Base-by-base conservation (phyloP, 768 basidiomycete species). In the Podaxis sp. region DNA sequence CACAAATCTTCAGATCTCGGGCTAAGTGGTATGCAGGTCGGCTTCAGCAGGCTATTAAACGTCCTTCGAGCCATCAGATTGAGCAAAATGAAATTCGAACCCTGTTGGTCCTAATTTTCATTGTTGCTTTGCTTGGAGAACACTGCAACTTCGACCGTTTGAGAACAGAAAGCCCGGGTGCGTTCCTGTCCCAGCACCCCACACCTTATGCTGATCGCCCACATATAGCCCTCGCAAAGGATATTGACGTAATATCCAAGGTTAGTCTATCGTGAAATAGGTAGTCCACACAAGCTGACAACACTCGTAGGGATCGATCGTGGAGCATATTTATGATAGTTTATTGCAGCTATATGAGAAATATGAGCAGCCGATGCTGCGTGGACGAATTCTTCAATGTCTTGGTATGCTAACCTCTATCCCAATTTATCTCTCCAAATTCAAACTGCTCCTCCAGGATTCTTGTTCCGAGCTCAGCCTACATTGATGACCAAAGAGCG, bases 401-500 rank as follows among this genome's bases (percentile, higher is more conserved):
- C 75, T 98, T 28, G 96, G 94, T 93, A 62, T 32, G 82, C 67
- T 18, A 37, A 13, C 38, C 32, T 1, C 50, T 40, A 40, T 46
- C 16, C 16, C 44, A 57, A 5, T 52, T 35, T 9, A 35, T 38
- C 21, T 38, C 25, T 50, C 7, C 44, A 52, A 64, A 18, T 11
- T 47, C 11, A 46, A 56, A 32, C 62, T 35, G 55, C 32, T 14
- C 27, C 23, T 10, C 36, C 62, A 93, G 94, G 96, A 10, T 97
- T 91, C 72, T 74, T 99, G 4, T 98, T 94, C 76, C 88, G 93
- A 25, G 88, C 94, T 4, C 91, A 95, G 66, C 96, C 97, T 2
- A 89, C 89, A 0, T 74, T 98, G 61, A 95, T 99, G 88, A 91
- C 91, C 0, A 74, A 88, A 64, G 87, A 90, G 3, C 76, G 81